Evolutionary conservation across 192 early-diverging fungal species (phyloP), one percentile per base, ranked within the genome.

Genomic region (Coemansia sp.): DNA sequence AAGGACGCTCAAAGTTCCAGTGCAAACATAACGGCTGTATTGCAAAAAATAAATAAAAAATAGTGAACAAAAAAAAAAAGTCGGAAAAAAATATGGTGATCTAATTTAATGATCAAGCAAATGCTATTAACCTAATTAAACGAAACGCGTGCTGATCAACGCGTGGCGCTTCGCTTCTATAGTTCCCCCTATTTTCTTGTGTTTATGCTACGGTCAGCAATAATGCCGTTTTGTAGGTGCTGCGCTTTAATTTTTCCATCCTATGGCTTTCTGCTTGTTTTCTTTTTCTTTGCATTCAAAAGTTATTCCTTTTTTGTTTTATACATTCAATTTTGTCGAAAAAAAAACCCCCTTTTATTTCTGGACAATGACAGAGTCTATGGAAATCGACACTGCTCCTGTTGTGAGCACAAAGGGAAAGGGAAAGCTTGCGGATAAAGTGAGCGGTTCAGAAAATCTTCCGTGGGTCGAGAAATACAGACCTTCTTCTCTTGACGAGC

Each of bases 401-500:
- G 17, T 7, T 30, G 22, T 29, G 5, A 54, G 52, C 54, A 22
- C 56, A 5, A 69, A 38, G 40, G 55, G 58, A 56, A 83, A 83
- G 63, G 81, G 75, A n/a, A 83, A 83, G 60, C 65, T 72, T 60
- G 18, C 60, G n/a, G 81, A 73, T 17, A 40, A 60, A 6, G 52
- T 38, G 4, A 56, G 28, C 30, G 42, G 51, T 12, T 32, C 33
- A 6, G 69, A 83, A 18, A 78, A 65, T 34, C 67, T 83, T 34
- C 81, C 81, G 5, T 83, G 96, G 96, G 94, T 99, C 4, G 97
- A 99, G 75, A 99, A 99, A 69, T 99, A 99, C 73, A 85, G 97
- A 54, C 97, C 96, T 8, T 68, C 82, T 0, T 79, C 83, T n/a
- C 76, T 99, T n/a, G 87, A 90, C 55, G 96, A 99, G 48, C 84